These are phyloP conservation scores for Paecilomyces formosus DNA, from an alignment of 2,329 filamentous ascomycete genomes.

Conservation along the genomic window DNA sequence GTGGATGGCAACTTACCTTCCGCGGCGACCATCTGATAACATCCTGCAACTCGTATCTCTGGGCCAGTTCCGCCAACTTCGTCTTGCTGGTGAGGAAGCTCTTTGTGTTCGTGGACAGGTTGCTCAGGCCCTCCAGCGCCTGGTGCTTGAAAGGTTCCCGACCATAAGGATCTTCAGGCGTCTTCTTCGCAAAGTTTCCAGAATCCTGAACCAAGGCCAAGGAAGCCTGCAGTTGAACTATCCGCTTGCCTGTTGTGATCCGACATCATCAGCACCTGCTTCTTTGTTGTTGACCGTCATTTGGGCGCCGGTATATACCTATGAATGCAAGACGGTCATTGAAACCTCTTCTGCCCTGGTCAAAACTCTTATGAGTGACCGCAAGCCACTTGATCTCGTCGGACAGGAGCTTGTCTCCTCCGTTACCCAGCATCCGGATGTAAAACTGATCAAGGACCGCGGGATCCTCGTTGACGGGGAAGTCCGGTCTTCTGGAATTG, in stretches of 20 bases:
- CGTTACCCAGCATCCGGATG: slow-evolving; percentile 63
- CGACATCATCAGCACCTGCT: background rate
- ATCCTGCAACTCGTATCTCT: slow-evolving; percentile 60
- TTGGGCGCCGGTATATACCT: slow-evolving; percentile 46
- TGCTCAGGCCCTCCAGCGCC: slow-evolving; percentile 64
- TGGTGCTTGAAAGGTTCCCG: slow-evolving; percentile 63
- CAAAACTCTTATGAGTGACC: slow-evolving; percentile 96
- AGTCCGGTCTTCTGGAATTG: slow-evolving; percentile 24
- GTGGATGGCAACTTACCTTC: slow-evolving; percentile 51
- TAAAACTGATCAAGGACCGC: slow-evolving; percentile 70
- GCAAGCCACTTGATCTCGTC: slow-evolving; percentile 96
- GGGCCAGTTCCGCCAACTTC: slow-evolving; percentile 61
- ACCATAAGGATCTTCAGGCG: slow-evolving; percentile 43
- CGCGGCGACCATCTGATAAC: slow-evolving; percentile 86
- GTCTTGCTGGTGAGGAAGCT: slow-evolving; percentile 55
- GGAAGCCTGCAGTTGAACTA: slow-evolving; percentile 58
- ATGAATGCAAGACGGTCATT: slow-evolving; percentile 89
- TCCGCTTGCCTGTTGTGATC: slow-evolving; percentile 49
- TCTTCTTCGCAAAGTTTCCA: slow-evolving; percentile 21
- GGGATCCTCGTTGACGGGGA: slow-evolving; percentile 70
- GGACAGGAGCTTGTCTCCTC: slow-evolving; percentile 65
- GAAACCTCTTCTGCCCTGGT: slow-evolving; percentile 87
- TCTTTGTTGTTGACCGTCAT: slow-evolving; percentile 1
- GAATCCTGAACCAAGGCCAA: slow-evolving; percentile 51
- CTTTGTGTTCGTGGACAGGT: slow-evolving; percentile 57